Base-by-base conservation (phyloP, 495 filamentous ascomycete genomes). In the Hyaloscypha hepaticicola region DNA sequence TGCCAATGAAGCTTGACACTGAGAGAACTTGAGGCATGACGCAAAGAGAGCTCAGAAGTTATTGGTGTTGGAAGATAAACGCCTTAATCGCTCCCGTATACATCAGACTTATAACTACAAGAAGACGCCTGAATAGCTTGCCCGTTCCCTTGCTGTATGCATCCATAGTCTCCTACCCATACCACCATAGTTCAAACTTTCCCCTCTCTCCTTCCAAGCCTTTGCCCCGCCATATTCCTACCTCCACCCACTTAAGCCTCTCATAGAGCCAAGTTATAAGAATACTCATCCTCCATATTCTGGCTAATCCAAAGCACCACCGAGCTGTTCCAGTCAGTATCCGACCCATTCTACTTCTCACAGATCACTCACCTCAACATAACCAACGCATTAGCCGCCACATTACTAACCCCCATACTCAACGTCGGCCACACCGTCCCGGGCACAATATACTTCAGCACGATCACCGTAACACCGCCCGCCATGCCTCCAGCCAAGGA, bases 211-310 rank as follows among this genome's bases (percentile, higher is more conserved):
- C 25, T 28, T 33, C 24, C 52, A 65, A 16, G n/a, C n/a, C n/a
- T n/a, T n/a, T 41, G 21, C 57, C 31, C 58, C 9, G 29, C 33
- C 57, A 50, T 41, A 53, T 9, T 25, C 25, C 24, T 58, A 9
- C 53, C 11, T n/a, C n/a, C n/a, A 21, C 8, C 29, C 24, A 14
- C 51, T 55, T 9, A 53, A 7, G 19, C 29, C 56, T 60, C 58
- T 86, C 72, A 97, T 65, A 99, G 83, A 49, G 94, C 88, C 63
- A 99, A 80, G 73, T 92, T 97, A 77, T 99, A 99, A 57, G 92
- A 92, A 74, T 97, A 99, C 76, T 98, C 94, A 71, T 99, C 96
- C 78, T 99, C 96, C 78, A 98, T 96, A 72, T 97, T 99, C 85
- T 99, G 96, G 66, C 90, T 92, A 16, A 99, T 84, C 96, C 96